Conservation (phyloP, 164 flowering plant genomes). For the Hamamelis virginiana region DNA sequence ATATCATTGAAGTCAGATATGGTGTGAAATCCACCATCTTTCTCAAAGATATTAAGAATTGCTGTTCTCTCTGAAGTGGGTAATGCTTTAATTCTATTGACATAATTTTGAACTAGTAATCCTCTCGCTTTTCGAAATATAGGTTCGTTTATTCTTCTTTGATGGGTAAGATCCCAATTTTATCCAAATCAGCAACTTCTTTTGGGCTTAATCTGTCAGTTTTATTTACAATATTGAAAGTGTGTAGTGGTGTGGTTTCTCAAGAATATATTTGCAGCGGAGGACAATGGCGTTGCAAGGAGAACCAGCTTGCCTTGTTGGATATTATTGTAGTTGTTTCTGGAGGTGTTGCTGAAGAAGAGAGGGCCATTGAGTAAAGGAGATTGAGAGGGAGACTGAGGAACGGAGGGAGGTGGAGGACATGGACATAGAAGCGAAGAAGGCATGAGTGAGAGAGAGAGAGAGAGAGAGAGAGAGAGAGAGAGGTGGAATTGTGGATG, state of each 20-base stretch:
- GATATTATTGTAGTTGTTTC: neutral
- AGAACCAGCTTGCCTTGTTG: slow-evolving; percentile 18
- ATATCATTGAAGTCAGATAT: slow-evolving; percentile 43
- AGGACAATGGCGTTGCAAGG: slow-evolving; percentile 12
- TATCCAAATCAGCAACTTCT: no score
- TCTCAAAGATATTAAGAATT: slow-evolving; percentile 17
- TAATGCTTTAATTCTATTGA: slow-evolving; percentile 24
- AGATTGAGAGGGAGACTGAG: slow-evolving; percentile 1
- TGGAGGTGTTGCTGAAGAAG: neutral
- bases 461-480: no score
- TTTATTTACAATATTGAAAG: neutral
- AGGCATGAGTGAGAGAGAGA: neutral
- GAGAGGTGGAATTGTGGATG: no score
- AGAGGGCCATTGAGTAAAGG: neutral
- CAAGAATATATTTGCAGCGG: slow-evolving; percentile 11
- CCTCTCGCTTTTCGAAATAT: slow-evolving; percentile 10
- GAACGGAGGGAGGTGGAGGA: neutral
- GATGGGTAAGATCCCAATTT: slow-evolving; percentile 6
- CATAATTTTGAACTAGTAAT: slow-evolving; percentile 16
- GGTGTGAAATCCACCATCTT: slow-evolving; percentile 18
- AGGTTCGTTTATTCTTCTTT: slow-evolving; percentile 5
- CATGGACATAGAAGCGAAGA: neutral
- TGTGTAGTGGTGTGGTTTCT: neutral
- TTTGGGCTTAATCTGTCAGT: neutral
- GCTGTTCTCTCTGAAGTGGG: slow-evolving; percentile 20